Conservation (phyloP, 78 protist species). For the Dictyostelium firmibasis region DNA sequence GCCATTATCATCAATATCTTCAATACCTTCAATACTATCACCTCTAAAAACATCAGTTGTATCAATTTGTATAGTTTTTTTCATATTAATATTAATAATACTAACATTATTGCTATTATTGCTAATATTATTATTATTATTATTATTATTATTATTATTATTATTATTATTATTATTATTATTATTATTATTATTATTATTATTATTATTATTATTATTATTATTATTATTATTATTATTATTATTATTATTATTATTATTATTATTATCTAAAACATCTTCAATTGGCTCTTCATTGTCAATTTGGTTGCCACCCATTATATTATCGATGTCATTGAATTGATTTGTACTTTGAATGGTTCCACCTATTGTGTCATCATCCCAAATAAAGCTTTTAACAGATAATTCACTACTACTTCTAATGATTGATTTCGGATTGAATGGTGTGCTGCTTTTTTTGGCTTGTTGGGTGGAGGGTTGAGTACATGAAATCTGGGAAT, state of each 20-base stretch:
- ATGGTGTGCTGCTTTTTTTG: neutral
- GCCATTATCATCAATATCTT: neutral
- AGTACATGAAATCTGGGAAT: neutral
- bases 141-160: neutral
- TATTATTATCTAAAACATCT: neutral
- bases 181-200: constrained; percentile 11
- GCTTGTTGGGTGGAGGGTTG: neutral
- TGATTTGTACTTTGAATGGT: neutral
- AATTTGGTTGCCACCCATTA: neutral
- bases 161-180: neutral
- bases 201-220: neutral
- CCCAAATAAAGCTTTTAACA: neutral
- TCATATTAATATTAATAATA: neutral
- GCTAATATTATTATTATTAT: neutral
- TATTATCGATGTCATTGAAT: neutral
- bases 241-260: neutral
- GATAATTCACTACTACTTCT: constrained; percentile 1
- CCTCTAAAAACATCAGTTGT: neutral
- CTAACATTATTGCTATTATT: neutral
- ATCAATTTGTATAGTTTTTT: neutral
- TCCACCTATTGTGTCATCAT: neutral
- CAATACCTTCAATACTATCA: neutral
- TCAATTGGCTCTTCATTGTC: neutral
- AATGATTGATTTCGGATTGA: neutral
- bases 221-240: neutral